Evolutionary conservation across 768 basidiomycete species (phyloP).

Genomic region (Tulasnella sp.): DNA sequence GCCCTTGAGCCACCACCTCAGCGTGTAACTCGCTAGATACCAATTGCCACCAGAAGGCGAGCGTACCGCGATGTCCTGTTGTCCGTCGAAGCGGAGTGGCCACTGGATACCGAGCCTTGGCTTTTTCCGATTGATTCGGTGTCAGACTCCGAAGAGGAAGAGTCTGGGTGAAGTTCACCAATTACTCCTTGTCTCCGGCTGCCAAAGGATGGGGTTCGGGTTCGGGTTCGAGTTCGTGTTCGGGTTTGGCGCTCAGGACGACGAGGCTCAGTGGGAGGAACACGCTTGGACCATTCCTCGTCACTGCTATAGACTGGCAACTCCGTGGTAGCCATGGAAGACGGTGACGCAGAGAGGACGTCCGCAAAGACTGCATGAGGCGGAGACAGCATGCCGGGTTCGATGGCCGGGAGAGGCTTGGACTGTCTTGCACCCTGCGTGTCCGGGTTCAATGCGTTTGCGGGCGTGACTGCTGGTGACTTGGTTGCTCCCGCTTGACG

Average conservation of each 20-base stretch:
- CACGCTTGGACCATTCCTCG: neutral
- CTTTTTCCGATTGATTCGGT: neutral
- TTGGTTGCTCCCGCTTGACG: neutral
- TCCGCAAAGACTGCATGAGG: neutral
- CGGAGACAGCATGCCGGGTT: neutral
- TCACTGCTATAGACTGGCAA: slow-evolving; percentile 4
- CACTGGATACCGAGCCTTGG: neutral
- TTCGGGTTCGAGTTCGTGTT: neutral
- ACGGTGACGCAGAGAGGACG: neutral
- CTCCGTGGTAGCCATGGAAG: slow-evolving; percentile 4
- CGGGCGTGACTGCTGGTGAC: neutral
- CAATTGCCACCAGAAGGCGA: neutral
- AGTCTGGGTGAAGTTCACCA: neutral
- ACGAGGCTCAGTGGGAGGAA: too few species aligned
- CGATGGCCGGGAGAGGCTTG: slow-evolving; percentile 13
- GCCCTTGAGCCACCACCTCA: neutral
- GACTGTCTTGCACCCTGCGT: neutral
- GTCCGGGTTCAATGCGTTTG: neutral
- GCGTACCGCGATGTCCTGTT: neutral
- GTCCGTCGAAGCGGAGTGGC: neutral
- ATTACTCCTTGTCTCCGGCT: neutral
- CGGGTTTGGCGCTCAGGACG: neutral
- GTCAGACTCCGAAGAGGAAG: slow-evolving; percentile 14
- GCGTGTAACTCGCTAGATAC: neutral
- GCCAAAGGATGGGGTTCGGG: neutral